phyloP scores from a whole-genome alignment of 768 basidiomycete genomes.

The Macrolepiota dolichaula region DNA sequence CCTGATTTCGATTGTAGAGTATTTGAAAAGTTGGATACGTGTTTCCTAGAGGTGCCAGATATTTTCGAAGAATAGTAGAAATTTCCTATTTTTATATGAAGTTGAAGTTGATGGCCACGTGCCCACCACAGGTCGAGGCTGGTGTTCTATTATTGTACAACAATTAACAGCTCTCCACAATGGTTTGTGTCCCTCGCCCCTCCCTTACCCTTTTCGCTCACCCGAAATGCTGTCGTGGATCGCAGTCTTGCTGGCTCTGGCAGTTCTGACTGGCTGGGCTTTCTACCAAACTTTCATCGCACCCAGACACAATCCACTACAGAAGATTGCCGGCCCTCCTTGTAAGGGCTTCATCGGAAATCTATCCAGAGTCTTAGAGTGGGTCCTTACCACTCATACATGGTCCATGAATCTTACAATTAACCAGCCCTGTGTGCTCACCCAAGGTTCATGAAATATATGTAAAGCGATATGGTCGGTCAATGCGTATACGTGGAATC shows the following conservation, averaged over 20 bases:
- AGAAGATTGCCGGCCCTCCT: conserved; percentile 60
- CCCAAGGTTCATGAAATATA: conserved; percentile 50
- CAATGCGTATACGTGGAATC: conserved; percentile 64
- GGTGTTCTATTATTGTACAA: neutral
- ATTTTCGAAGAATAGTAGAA: neutral
- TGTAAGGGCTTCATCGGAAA: conserved; percentile 47
- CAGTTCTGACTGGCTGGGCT: conserved; percentile 18
- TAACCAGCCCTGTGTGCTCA: conserved; percentile 47
- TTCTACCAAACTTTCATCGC: conserved; percentile 29
- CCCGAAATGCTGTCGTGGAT: neutral
- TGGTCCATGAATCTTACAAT: neutral
- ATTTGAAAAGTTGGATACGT: neutral
- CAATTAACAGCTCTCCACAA: neutral
- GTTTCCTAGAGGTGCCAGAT: neutral
- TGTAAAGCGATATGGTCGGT: conserved; percentile 61
- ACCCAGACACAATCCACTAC: conserved; percentile 43
- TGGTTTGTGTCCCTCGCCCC: neutral
- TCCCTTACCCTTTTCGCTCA: neutral
- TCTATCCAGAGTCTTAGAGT: conserved; percentile 57
- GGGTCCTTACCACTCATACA: conserved; percentile 17
- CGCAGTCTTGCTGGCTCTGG: conserved; percentile 8
- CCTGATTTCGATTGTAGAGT: conserved; percentile 22
- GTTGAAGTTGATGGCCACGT: neutral
- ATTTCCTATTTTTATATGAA: neutral
- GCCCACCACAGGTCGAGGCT: neutral